Conservation (phyloP, 148 eudicot species). For the Fagopyrum esculentum region DNA sequence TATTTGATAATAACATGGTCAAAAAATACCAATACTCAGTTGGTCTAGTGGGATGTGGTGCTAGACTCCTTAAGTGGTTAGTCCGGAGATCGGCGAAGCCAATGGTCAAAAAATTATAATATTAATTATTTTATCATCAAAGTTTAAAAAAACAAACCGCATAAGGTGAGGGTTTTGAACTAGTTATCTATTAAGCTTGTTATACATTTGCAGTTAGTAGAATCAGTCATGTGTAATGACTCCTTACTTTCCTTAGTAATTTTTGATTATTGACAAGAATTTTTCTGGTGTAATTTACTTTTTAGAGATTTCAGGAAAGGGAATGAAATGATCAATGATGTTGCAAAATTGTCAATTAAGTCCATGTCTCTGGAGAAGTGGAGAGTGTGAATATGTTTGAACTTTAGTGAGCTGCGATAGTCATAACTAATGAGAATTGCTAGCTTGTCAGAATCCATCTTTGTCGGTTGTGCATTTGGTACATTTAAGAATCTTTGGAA, state of each 20-base stretch:
- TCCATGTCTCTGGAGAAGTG: not conserved
- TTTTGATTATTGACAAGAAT: not conserved
- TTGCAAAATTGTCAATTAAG: not conserved
- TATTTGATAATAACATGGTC: too few species aligned
- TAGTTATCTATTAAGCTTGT: not conserved
- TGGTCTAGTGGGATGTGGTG: too few species aligned
- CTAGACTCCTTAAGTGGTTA: too few species aligned
- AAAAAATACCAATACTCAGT: too few species aligned
- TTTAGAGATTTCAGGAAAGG: not conserved
- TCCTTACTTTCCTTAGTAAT: too few species aligned
- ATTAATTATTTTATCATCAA: too few species aligned
- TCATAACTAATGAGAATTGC: not conserved
- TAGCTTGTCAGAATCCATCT: not conserved
- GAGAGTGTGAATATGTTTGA: not conserved
- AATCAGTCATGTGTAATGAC: too few species aligned
- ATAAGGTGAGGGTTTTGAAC: too few species aligned
- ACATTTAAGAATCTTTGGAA: not conserved
- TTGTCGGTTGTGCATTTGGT: not conserved
- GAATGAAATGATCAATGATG: not conserved
- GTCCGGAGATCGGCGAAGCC: too few species aligned
- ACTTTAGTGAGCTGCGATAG: not conserved
- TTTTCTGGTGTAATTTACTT: not conserved
- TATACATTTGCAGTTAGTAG: not conserved
- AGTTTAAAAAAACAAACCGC: too few species aligned
- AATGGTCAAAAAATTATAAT: too few species aligned